A percentile compares a stretch with the other conserved stretches of the same genome.
phyloP scores from a whole-genome alignment of 164 flowering plant genomes.

The Platanus orientalis region DNA sequence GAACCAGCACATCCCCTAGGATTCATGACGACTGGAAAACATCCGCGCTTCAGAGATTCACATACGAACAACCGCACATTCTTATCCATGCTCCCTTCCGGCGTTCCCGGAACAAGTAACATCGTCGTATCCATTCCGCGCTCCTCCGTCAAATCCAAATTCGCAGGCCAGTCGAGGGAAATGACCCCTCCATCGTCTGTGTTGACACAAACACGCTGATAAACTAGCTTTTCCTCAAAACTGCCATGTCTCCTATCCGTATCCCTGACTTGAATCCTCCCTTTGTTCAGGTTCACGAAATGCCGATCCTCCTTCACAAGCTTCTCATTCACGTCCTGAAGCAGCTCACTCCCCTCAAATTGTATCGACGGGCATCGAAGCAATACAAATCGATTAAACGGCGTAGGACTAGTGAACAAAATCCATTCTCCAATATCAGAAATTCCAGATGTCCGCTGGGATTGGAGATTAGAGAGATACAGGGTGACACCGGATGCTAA shows the following conservation, averaged over 20 bases:
- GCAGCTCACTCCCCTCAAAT: constrained; percentile 41
- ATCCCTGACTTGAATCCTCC: constrained; percentile 34
- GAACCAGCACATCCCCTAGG: constrained; percentile 96
- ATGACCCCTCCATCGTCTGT: constrained; percentile 86
- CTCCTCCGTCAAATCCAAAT: constrained; percentile 72
- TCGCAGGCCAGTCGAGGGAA: constrained; percentile 84
- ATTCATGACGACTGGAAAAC: constrained; percentile 86
- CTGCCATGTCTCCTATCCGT: not conserved
- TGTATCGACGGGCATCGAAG: constrained; percentile 78
- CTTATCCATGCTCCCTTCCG: constrained; percentile 66
- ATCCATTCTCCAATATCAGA: constrained; percentile 64
- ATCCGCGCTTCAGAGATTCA: constrained; percentile 57
- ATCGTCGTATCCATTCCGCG: constrained; percentile 78
- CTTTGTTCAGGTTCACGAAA: constrained; percentile 51
- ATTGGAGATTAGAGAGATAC: constrained; percentile 18
- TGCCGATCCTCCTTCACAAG: constrained; percentile 66
- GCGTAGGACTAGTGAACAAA: constrained; percentile 73
- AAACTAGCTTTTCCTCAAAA: constrained; percentile 32
- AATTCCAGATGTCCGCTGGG: not conserved
- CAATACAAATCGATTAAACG: constrained; percentile 81
- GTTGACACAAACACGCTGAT: constrained; percentile 66
- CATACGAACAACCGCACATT: constrained; percentile 45
- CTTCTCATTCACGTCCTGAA: constrained; percentile 52
- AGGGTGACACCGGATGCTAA: constrained; percentile 45
- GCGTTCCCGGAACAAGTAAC: constrained; percentile 76